Conservation (phyloP, 75 land plant species). For the Pinus taeda region DNA sequence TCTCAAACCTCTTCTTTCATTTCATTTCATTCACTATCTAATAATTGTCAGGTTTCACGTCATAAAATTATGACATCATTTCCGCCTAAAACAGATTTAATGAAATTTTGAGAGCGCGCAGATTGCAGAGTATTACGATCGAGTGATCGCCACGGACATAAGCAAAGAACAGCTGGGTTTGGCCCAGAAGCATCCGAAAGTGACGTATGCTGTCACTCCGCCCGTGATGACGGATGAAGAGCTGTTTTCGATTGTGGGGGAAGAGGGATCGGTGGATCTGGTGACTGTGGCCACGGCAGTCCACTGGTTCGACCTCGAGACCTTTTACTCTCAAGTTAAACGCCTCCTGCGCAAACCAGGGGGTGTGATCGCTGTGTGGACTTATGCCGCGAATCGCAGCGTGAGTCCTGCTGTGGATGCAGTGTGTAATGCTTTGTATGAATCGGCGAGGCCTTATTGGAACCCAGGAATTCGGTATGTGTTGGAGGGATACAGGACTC, state of each 20-base stretch:
- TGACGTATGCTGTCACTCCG: conserved; percentile 13
- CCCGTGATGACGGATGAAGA: not conserved
- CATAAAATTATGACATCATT: no score
- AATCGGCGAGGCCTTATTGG: conserved; percentile 12
- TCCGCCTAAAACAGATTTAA: no score
- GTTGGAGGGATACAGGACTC: conserved; percentile 15
- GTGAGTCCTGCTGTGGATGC: conserved; percentile 16
- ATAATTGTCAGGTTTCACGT: no score
- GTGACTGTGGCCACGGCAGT: no score
- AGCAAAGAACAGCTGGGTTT: conserved; percentile 20
- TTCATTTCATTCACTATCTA: no score
- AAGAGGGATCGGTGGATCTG: no score
- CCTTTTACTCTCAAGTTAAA: conserved; percentile 5
- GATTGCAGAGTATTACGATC: conserved; percentile 29
- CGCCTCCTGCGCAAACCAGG: conserved; percentile 23
- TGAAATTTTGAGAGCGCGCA: not conserved
- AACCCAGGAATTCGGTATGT: conserved; percentile 14
- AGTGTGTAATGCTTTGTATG: not conserved
- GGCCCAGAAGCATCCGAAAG: conserved; percentile 13
- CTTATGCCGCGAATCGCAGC: conserved; percentile 9
- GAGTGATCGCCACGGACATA: conserved; percentile 33
- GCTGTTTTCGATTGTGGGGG: not conserved
- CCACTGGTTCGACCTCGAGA: no score
- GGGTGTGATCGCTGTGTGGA: conserved; percentile 33
- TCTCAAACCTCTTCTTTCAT: not conserved